Percentiles rank a stretch among this genome's conserved stretches.
These are phyloP conservation scores for Lumnitzera racemosa DNA, from an alignment of 345 rosid species.

Conservation along the genomic window DNA sequence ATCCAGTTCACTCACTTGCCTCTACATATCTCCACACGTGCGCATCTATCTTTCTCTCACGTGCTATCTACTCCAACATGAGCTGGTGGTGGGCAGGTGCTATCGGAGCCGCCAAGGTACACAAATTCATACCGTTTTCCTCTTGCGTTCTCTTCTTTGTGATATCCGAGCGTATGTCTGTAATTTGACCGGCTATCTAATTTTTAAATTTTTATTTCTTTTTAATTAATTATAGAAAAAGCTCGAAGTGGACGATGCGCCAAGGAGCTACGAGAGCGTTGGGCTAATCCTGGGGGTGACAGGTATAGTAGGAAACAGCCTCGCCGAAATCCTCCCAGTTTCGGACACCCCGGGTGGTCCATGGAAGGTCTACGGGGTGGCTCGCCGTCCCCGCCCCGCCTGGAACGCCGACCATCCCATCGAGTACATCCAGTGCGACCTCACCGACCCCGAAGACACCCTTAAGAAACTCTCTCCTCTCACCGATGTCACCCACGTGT, in stretches of 20 bases:
- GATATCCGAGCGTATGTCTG: no score
- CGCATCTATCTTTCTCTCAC: no score
- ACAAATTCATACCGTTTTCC: no score
- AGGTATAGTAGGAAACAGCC: conserved; percentile 86
- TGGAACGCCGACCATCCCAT: conserved; percentile 73
- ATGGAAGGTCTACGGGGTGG: conserved; percentile 93
- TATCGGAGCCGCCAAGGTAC: no score
- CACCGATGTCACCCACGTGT: conserved; percentile 67
- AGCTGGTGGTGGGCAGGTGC: no score
- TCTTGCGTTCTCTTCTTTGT: no score
- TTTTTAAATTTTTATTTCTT: background rate
- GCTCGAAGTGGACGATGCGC: conserved; percentile 45
- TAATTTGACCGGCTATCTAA: no score
- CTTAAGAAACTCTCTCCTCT: conserved; percentile 53
- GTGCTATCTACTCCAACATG: no score
- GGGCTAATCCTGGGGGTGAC: conserved; percentile 73
- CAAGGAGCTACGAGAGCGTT: conserved; percentile 55
- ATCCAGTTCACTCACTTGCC: no score
- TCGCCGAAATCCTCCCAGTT: conserved; percentile 83
- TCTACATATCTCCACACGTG: no score
- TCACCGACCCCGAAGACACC: conserved; percentile 38
- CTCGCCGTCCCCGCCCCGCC: conserved; percentile 65
- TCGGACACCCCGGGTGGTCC: conserved; percentile 90
- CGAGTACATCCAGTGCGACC: conserved; percentile 84
- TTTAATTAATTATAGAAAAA: conserved; percentile 47